phyloP scores from a whole-genome alignment of 176 grass and related monocot species.

The Oryza meyeriana region DNA sequence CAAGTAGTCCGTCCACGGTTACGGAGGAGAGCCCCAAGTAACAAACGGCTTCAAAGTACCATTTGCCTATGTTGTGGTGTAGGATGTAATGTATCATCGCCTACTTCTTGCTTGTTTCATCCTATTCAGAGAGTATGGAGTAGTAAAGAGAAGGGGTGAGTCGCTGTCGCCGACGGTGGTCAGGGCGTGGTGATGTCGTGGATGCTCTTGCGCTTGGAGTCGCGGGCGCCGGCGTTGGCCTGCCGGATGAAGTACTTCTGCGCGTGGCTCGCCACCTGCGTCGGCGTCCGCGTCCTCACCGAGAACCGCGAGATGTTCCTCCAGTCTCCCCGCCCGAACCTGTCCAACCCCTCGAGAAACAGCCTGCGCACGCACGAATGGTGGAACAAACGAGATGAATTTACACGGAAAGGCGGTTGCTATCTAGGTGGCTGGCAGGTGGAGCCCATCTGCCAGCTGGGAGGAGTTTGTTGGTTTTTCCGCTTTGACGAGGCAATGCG shows the following conservation, averaged over 20 bases:
- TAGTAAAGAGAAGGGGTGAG: background rate
- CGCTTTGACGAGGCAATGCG: slow-evolving; percentile 3
- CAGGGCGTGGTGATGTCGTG: slow-evolving; percentile 85
- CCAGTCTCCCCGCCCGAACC: slow-evolving; percentile 90
- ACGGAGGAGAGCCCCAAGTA: background rate
- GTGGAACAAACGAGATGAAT: background rate
- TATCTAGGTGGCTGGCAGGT: background rate
- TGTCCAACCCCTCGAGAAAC: slow-evolving; percentile 81
- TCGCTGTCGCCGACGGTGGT: slow-evolving; percentile 9
- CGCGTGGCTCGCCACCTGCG: slow-evolving; percentile 96
- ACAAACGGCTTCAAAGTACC: background rate
- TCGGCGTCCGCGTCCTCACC: slow-evolving; percentile 79
- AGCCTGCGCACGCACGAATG: slow-evolving; percentile 32
- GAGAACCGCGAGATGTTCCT: slow-evolving; percentile 88
- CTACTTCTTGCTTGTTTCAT: background rate
- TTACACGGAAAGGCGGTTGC: background rate
- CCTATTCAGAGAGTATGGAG: background rate
- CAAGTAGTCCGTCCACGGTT: background rate
- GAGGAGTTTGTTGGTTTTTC: slow-evolving; percentile 7
- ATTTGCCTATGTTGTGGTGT: background rate
- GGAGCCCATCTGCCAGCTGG: slow-evolving; percentile 23
- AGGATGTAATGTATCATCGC: slow-evolving; percentile 29
- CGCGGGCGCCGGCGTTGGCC: slow-evolving; percentile 41
- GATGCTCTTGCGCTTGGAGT: slow-evolving; percentile 94
- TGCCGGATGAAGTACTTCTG: slow-evolving; percentile 92